Evolutionary conservation across 139 green algal genomes (phyloP).

Genomic region (Spirogloea muscicola): DNA sequence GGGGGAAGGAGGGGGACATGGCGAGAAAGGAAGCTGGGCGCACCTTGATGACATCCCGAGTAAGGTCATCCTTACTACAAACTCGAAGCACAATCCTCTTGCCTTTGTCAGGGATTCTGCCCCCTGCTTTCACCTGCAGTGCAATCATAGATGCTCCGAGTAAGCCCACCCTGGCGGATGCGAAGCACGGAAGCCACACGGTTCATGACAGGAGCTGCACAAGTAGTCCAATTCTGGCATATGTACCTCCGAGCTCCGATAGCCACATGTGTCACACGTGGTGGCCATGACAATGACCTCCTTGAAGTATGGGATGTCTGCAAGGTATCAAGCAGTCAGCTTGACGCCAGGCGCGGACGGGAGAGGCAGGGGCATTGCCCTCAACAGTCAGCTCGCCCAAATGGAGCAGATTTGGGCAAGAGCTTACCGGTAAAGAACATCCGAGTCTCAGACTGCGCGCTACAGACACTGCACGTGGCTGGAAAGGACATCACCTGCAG

Average conservation of each 20-base stretch:
- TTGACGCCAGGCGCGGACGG: too few relatives aligned
- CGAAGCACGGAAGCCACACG: too few relatives aligned
- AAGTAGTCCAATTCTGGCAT: too few relatives aligned
- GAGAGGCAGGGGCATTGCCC: too few relatives aligned
- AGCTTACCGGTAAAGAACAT: conserved; percentile 54
- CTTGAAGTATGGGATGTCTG: conserved; percentile 62
- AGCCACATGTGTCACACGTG: conserved; percentile 59
- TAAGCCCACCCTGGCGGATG: too few relatives aligned
- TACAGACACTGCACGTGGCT: conserved; percentile 55
- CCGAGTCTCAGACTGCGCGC: conserved; percentile 35
- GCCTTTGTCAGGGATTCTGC: conserved; percentile 21
- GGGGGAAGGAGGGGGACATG: neutral
- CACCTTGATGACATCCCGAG: conserved; percentile 64
- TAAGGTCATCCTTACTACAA: conserved; percentile 50
- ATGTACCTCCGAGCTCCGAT: conserved; percentile 60
- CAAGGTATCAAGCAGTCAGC: neutral
- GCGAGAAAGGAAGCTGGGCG: neutral
- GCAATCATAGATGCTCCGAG: too few relatives aligned
- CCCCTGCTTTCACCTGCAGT: conserved; percentile 11
- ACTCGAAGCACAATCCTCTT: conserved; percentile 41
- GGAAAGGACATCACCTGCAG: conserved; percentile 61
- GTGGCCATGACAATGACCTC: conserved; percentile 65
- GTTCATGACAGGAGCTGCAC: too few relatives aligned
- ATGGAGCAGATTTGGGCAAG: neutral
- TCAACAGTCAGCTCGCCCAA: too few relatives aligned